Evolutionary conservation across 441 rosid species (phyloP).

Genomic region (Manihot esculenta): DNA sequence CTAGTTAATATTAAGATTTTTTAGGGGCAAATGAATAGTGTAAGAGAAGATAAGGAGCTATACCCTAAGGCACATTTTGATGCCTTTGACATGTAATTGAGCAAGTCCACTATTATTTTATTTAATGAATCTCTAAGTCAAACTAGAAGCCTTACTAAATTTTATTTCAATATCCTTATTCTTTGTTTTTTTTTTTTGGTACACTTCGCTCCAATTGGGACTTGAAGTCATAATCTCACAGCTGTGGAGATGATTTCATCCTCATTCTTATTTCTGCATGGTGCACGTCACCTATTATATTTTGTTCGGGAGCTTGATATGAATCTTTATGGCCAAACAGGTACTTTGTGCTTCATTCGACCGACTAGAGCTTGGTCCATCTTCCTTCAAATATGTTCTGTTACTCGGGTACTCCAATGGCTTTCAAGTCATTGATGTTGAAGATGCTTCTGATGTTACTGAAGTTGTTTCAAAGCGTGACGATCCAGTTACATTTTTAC

Average conservation of each 20-base stretch:
- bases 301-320: constrained; percentile 14
- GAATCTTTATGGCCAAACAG: constrained; percentile 42
- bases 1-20: background rate
- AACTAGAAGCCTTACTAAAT: background rate
- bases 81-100: background rate
- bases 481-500: constrained; percentile 81
- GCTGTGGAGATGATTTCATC: no score
- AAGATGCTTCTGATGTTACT: constrained; percentile 67
- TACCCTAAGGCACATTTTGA: background rate
- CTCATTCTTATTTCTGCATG: background rate
- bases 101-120: background rate
- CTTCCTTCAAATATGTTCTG: constrained; percentile 63
- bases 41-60: background rate
- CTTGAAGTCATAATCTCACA: no score
- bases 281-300: background rate
- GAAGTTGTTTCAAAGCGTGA: constrained; percentile 86
- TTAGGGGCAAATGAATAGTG: constrained; percentile 1
- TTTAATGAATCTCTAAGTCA: background rate
- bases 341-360: constrained; percentile 96
- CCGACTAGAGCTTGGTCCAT: constrained; percentile 58
- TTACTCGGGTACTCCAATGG: constrained; percentile 92
- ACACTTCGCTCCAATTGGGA: no score
- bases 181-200: no score
- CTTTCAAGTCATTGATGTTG: constrained; percentile 89
- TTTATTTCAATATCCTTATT: background rate